Evolutionary conservation across 495 filamentous ascomycete species (phyloP).

Genomic region (Sporormia fimetaria): DNA sequence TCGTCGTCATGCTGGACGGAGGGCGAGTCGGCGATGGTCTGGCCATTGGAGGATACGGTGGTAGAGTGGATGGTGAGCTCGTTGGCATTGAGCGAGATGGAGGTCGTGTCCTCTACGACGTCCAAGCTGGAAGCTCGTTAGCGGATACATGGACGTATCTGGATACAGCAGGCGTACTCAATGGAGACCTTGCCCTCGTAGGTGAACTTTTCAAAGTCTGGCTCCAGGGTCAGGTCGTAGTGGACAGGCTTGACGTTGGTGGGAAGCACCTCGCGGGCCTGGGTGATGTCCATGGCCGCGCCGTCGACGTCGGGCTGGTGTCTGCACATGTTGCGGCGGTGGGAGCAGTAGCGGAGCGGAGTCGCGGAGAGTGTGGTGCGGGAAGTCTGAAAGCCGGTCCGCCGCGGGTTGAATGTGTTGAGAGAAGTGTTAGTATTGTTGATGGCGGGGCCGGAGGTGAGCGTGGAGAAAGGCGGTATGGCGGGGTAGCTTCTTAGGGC

Average conservation of each 20-base stretch:
- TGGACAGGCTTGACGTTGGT: slow-evolving; percentile 59
- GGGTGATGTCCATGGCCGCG: slow-evolving; percentile 37
- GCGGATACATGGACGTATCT: slow-evolving; percentile 2
- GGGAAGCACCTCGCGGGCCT: slow-evolving; percentile 53
- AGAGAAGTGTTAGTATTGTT: neutral
- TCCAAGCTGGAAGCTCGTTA: slow-evolving; percentile 43
- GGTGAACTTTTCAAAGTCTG: slow-evolving; percentile 56
- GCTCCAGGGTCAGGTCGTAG: slow-evolving; percentile 65
- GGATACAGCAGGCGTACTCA: slow-evolving; percentile 37
- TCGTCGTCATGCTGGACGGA: slow-evolving; percentile 49
- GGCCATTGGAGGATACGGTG: slow-evolving; percentile 47
- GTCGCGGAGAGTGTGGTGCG: slow-evolving; percentile 1
- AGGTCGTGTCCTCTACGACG: slow-evolving; percentile 71
- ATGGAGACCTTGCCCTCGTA: slow-evolving; percentile 60
- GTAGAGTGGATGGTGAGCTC: slow-evolving; percentile 76
- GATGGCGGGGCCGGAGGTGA: neutral
- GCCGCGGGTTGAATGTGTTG: neutral
- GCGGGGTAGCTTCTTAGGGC: slow-evolving; percentile 7
- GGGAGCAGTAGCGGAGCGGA: slow-evolving; percentile 31
- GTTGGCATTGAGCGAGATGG: slow-evolving; percentile 76
- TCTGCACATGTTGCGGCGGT: slow-evolving; percentile 36
- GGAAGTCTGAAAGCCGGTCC: neutral
- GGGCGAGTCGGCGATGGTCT: slow-evolving; percentile 45
- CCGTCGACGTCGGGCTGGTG: slow-evolving; percentile 26
- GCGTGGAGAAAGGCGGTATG: neutral